Evolutionary conservation across 108 stramenopile genomes (phyloP).

Genomic region (Asterionellopsis glacialis): DNA sequence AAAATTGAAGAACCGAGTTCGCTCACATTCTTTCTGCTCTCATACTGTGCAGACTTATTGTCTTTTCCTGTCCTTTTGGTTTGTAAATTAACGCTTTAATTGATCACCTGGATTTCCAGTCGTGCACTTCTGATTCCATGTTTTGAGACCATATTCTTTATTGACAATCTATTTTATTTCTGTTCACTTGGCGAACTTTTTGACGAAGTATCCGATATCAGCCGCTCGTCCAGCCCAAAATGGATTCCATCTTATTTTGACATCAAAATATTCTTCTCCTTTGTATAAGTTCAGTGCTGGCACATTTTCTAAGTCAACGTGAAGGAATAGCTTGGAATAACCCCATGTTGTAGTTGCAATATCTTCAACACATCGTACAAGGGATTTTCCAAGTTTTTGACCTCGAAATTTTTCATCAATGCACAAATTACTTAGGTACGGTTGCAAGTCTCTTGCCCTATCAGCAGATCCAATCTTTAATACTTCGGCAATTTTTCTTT

Average conservation of each 20-base stretch:
- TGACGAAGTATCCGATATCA: conserved; percentile 77
- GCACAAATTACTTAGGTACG: conserved; percentile 81
- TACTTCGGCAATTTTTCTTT: conserved; percentile 46
- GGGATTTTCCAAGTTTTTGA: conserved; percentile 54
- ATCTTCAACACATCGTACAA: conserved; percentile 73
- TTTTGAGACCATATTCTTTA: too few species aligned
- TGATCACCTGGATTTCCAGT: too few species aligned
- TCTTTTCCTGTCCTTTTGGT: too few species aligned
- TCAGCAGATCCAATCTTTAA: conserved; percentile 31
- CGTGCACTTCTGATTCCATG: too few species aligned
- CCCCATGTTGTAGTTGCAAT: conserved; percentile 63
- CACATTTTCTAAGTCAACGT: conserved; percentile 77
- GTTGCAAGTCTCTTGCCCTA: conserved; percentile 45
- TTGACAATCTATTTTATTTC: too few species aligned
- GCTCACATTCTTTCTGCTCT: too few species aligned
- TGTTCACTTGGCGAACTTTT: conserved; percentile 17
- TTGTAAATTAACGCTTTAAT: too few species aligned
- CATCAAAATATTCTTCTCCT: conserved; percentile 66
- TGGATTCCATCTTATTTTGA: conserved; percentile 72
- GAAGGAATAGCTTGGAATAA: conserved; percentile 65
- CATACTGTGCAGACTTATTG: too few species aligned
- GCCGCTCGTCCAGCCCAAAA: conserved; percentile 73
- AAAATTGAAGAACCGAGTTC: too few species aligned
- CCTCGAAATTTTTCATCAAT: conserved; percentile 58
- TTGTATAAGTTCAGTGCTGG: conserved; percentile 69